Evolutionary conservation across 2,329 filamentous ascomycete genomes (phyloP).

Genomic region (Xylaria sp.): DNA sequence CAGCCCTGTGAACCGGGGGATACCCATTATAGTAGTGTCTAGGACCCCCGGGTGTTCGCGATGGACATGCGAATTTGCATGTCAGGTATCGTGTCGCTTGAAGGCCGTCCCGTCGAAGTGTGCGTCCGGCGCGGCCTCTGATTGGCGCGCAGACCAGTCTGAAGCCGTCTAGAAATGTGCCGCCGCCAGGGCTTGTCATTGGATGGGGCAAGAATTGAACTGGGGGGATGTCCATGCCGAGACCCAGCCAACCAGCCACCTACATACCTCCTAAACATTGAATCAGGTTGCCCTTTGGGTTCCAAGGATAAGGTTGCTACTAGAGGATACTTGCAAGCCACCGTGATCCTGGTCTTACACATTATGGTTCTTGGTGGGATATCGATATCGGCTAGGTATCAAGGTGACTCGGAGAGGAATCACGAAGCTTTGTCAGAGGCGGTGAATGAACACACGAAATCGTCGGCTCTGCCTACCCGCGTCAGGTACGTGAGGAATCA

Average conservation of each 20-base stretch:
- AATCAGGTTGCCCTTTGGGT: not conserved
- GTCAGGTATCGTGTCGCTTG: conserved; percentile 7
- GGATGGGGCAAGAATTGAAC: conserved; percentile 1
- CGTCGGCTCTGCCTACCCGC: too few species aligned
- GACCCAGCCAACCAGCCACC: too few species aligned
- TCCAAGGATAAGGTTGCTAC: not conserved
- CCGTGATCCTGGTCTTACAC: not conserved
- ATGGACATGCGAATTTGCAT: conserved; percentile 2
- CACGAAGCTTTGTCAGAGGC: not conserved
- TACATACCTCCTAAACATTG: too few species aligned
- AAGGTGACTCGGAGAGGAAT: conserved; percentile 17
- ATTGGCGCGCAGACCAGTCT: conserved; percentile 17
- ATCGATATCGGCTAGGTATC: not conserved
- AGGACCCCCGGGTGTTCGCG: conserved; percentile 19
- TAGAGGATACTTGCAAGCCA: not conserved
- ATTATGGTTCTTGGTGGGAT: not conserved
- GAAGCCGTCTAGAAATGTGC: conserved; percentile 16
- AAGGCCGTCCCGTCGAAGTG: conserved; percentile 13
- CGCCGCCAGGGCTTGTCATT: conserved; percentile 21
- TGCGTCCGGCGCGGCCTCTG: conserved; percentile 9
- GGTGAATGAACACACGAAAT: not conserved
- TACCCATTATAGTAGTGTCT: conserved; percentile 10
- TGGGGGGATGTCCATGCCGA: not conserved
- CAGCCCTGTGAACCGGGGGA: conserved; percentile 4
- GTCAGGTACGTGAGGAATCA: not conserved